Evolutionary conservation across 345 rosid genomes (phyloP).

Genomic region (Murraya koenigii): DNA sequence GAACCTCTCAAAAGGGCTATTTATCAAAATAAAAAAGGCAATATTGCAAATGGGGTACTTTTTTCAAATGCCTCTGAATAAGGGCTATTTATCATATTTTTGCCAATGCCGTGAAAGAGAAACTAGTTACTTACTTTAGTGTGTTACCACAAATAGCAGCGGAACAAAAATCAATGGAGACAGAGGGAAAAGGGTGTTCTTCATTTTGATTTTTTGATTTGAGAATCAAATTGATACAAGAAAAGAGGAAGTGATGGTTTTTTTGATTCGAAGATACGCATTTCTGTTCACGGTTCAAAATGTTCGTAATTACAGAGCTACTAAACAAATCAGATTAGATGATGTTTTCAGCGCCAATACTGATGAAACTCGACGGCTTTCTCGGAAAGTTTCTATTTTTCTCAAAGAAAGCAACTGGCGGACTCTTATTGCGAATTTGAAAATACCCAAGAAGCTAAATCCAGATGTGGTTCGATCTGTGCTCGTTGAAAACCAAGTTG

Average conservation of each 20-base stretch:
- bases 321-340: neutral
- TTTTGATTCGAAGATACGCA: neutral
- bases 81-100: neutral
- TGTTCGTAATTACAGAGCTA: neutral
- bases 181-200: neutral
- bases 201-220: neutral
- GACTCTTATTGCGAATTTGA: constrained; percentile 14
- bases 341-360: neutral
- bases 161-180: too few species aligned
- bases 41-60: neutral
- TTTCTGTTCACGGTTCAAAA: neutral
- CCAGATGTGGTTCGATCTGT: constrained; percentile 32
- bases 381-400: constrained; percentile 18
- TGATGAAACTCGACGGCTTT: neutral
- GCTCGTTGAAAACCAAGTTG: constrained; percentile 20
- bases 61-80: neutral
- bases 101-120: too few species aligned
- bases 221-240: neutral
- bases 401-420: constrained; percentile 27
- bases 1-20: neutral
- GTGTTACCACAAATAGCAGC: too few species aligned
- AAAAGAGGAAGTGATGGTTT: neutral
- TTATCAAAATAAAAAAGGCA: neutral
- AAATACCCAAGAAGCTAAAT: constrained; percentile 18
- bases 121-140: too few species aligned